Base-by-base conservation (phyloP, 148 eudicot genomes). In the Camellia granthamiana region DNA sequence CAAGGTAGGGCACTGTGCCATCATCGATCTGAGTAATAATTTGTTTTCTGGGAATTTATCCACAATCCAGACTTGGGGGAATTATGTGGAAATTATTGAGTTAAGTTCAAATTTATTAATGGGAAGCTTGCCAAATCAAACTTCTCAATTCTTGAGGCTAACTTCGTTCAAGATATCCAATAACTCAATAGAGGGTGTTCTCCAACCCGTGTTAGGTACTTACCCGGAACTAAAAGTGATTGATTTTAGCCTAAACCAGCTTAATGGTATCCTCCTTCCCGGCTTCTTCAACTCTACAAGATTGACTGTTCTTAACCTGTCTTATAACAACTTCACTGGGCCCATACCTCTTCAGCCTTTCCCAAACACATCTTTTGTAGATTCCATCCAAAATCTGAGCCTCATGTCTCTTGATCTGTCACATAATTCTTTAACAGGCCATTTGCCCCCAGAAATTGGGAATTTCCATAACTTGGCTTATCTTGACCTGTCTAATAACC, bases 71-170 rank as follows among this genome's bases (percentile, higher is more conserved):
- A 58, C 74, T 61, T 92, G 97, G 97, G 93, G 93, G 77, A 87
- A 85, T 47, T 80, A 89, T 81, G 82, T 89, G 16, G 97, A 92
- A 74, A 61, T 80, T 69, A 79, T 92, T 49, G 86, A 87, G 5
- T 80, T 92, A 74, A 88, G 89, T 79, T 88, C 93, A 61, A 92
- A 92, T 72, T 69, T 83, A 46, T 79, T 92, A 80, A 82, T 79
- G 3, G 93, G 97, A 73, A 68, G 83, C 64, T 82, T 90, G 4
- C 91, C 92, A 1, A 81, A 79, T 43, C 87, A 82, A 76, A 89
- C 92, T 75, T 80, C 92, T 73, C 91, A 87, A 74, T 90, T 92
- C 78, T 84, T 89, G 73, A 85, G 92, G 89, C 89, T 92, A 43
- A 83, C 71, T 78, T 85, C 90, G 15, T 79, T 92, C 56, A 83